Base-by-base conservation (phyloP, 2,329 filamentous ascomycete genomes). In the Clarireedia hainanense region DNA sequence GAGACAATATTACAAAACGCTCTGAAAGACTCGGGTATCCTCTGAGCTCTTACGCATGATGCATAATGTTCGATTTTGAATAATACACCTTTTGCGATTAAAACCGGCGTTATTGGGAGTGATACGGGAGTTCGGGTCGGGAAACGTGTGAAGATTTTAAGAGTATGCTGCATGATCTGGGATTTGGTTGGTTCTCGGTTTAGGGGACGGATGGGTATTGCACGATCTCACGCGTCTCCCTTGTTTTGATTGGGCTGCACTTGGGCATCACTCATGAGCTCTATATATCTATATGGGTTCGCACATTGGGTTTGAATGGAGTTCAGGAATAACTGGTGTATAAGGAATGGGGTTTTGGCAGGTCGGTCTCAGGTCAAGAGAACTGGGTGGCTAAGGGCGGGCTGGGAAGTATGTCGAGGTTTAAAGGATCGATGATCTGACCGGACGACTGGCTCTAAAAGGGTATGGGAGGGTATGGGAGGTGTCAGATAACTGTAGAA, bases 1-100 rank as follows among this genome's bases (percentile, higher is more conserved):
- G 94, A 99, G 75, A 99, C 94, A 36, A 99, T 99, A 68, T 76
- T 99, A 64, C 95, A 97, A 73, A 99, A 99, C 71, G 94, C 94
- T 48, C 81, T 99, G 64, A 96, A 95, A 75, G 94, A 99, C 72
- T 97, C 94, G 23, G 94, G 94, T 64, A 97, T 99, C 72, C 83
- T 99, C 66, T 91, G 74, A 86, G 57, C 48, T 45, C 47, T 62
- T 57, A 60, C 56, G 57, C 58, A 59, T 49, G 50, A 65, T 59
- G 60, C 53, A 62, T 63, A 57, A 62, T 58, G 57, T 55, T 56
- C 53, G 51, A 49, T 58, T 61, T 58, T 61, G 57, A 55, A 60
- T 58, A 59, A 57, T 58, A 47, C 57, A 58, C 43, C 40, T 47
- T 60, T 57, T 42, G 48, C 50, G 55, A 61, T 60, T 58, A 59